Conservation (phyloP, 306 rosid species). For the Vigna trinervia region DNA sequence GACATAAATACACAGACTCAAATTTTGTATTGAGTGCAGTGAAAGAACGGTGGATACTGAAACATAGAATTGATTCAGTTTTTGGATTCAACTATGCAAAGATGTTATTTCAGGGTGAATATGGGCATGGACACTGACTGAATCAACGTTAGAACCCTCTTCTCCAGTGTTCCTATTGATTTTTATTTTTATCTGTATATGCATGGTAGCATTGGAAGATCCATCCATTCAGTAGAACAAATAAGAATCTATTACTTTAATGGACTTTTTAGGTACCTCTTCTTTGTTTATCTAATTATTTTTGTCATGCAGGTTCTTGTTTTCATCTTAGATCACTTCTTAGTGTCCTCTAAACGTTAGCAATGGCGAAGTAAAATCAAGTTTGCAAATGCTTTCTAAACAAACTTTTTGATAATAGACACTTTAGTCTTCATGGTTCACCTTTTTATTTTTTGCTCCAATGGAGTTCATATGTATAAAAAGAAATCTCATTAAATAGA, state of each 20-base stretch:
- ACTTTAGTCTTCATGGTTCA: too few species aligned
- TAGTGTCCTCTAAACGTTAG: conserved; percentile 41
- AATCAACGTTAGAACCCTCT: conserved; percentile 95
- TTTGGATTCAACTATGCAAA: conserved; percentile 42
- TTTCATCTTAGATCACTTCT: too few species aligned
- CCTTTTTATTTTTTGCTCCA: too few species aligned
- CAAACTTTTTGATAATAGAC: too few species aligned
- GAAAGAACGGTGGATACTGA: conserved; percentile 79
- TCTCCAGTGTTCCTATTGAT: conserved; percentile 40
- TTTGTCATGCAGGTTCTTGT: too few species aligned
- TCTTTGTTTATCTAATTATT: not conserved
- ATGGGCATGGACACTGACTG: conserved; percentile 98
- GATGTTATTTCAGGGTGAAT: conserved; percentile 80
- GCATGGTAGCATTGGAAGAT: not conserved
- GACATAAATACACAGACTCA: conserved; percentile 74
- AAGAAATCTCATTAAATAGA: too few species aligned
- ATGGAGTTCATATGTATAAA: too few species aligned
- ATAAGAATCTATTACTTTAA: conserved; percentile 72
- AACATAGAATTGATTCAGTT: conserved; percentile 40
- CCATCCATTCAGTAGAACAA: conserved; percentile 84
- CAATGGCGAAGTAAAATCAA: conserved; percentile 36
- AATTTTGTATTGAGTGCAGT: conserved; percentile 89
- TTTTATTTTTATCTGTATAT: conserved; percentile 42
- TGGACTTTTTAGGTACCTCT: conserved; percentile 82
- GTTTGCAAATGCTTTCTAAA: not conserved